A percentile compares a stretch with the other conserved stretches of the same genome.
Evolutionary conservation across 2,329 filamentous ascomycete genomes (phyloP).

Genomic region (Huntiella moniliformis): DNA sequence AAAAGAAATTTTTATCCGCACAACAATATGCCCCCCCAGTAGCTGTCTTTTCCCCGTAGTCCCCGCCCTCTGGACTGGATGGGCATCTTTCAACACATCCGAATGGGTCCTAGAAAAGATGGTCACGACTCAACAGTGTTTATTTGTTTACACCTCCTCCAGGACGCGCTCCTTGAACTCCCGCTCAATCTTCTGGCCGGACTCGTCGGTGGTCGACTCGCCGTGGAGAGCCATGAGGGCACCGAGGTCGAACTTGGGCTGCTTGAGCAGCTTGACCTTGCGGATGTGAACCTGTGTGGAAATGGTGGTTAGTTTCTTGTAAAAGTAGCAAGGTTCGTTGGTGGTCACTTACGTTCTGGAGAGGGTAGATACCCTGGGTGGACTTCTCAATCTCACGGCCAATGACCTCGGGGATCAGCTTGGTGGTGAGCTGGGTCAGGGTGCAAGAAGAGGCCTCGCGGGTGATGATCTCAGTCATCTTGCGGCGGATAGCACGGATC

Average conservation of each 20-base stretch:
- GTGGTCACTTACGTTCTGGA: constrained; percentile 67
- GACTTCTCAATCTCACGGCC: constrained; percentile 99
- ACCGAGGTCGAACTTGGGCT: constrained; percentile 97
- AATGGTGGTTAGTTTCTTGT: constrained; percentile 18
- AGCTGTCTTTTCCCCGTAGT: too few species aligned
- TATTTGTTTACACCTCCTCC: constrained; percentile 61
- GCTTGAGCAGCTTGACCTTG: constrained; percentile 99
- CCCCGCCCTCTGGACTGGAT: too few species aligned
- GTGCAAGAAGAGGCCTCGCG: constrained; percentile 90
- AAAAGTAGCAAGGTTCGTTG: not conserved
- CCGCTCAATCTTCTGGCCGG: constrained; percentile 94
- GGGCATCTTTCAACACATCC: too few species aligned
- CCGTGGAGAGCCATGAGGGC: constrained; percentile 91
- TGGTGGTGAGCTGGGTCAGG: constrained; percentile 87
- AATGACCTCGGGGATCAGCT: constrained; percentile 98
- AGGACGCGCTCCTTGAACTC: constrained; percentile 99
- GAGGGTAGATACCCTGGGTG: constrained; percentile 97
- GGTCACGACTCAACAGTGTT: constrained; percentile 12
- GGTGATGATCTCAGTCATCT: constrained; percentile 99
- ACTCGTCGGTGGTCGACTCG: constrained; percentile 89
- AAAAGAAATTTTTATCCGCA: too few species aligned
- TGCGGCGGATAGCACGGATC: constrained; percentile 95
- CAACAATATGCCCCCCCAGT: too few species aligned
- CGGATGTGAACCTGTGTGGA: constrained; percentile 77
- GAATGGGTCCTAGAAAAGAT: constrained; percentile 3